These are phyloP conservation scores for Leccinum angustisporum DNA, from an alignment of 1,284 basidiomycete genomes.

Conservation along the genomic window DNA sequence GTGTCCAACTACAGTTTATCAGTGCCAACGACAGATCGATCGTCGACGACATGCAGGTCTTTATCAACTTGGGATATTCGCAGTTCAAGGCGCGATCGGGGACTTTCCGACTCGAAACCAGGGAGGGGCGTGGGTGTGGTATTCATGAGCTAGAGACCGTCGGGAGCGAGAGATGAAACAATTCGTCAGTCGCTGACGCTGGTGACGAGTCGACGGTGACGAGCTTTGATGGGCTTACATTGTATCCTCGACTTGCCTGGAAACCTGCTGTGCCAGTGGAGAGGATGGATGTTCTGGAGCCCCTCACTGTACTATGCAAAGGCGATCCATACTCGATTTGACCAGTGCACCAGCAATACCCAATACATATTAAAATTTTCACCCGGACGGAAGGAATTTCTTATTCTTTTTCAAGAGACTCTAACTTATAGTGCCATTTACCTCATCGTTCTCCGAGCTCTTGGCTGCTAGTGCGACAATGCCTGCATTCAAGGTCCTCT, in stretches of 20 bases:
- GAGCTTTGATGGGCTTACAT: constrained; percentile 84
- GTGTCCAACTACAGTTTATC: constrained; percentile 81
- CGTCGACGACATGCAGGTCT: constrained; percentile 82
- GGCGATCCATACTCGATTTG: too few relatives aligned
- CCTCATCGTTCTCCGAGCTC: too few relatives aligned
- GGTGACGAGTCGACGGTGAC: constrained; percentile 78
- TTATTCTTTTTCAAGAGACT: too few relatives aligned
- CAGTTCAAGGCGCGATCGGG: constrained; percentile 95
- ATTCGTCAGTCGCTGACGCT: constrained; percentile 60
- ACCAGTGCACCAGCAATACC: too few relatives aligned
- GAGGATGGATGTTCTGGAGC: constrained; percentile 70
- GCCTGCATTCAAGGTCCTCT: too few relatives aligned
- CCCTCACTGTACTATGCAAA: too few relatives aligned
- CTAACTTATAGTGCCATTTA: too few relatives aligned
- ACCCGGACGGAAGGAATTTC: too few relatives aligned
- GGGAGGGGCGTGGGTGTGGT: constrained; percentile 78
- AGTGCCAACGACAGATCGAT: constrained; percentile 39
- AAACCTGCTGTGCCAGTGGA: constrained; percentile 69
- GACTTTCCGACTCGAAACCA: constrained; percentile 79
- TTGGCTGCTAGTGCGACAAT: too few relatives aligned
- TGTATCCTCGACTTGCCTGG: constrained; percentile 80
- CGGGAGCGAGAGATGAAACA: constrained; percentile 83
- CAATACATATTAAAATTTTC: too few relatives aligned
- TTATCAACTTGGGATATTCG: constrained; percentile 94
- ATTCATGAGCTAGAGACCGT: constrained; percentile 84